Conservation (phyloP, 2,329 filamentous ascomycete genomes). For the Sclerotinia nivalis region DNA sequence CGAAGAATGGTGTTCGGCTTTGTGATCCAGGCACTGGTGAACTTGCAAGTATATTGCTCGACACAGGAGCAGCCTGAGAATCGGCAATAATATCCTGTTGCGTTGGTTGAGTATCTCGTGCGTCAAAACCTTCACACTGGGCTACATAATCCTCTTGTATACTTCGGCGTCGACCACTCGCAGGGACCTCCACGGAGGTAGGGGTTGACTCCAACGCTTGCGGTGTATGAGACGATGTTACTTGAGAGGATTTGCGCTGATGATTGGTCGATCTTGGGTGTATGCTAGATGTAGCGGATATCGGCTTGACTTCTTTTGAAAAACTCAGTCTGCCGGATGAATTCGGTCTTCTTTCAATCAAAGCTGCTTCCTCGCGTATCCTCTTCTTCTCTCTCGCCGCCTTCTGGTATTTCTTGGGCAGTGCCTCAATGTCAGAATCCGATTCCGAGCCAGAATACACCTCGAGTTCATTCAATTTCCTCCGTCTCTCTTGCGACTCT, state of each 20-base stretch:
- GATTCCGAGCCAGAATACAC: slow-evolving; percentile 26
- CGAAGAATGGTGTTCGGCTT: too few relatives aligned
- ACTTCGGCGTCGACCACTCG: slow-evolving; percentile 33
- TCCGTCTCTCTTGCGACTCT: slow-evolving; percentile 38
- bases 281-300: neutral
- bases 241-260: neutral
- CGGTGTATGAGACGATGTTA: neutral
- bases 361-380: neutral
- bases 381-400: neutral
- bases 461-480: slow-evolving; percentile 6
- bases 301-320: neutral
- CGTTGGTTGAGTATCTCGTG: slow-evolving; percentile 33
- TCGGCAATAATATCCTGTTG: slow-evolving; percentile 37
- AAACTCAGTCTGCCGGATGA: neutral
- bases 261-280: neutral
- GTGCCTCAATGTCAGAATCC: slow-evolving; percentile 33
- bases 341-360: neutral
- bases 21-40: neutral
- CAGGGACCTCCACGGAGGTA: slow-evolving; percentile 33
- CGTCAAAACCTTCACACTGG: slow-evolving; percentile 35
- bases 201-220: neutral
- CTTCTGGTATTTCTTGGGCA: neutral
- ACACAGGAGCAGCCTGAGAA: slow-evolving; percentile 30
- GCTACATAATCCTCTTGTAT: slow-evolving; percentile 36
- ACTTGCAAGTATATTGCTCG: slow-evolving; percentile 10